These are phyloP conservation scores for Porphyra umbilicalis DNA, from an alignment of 31 red algal species.

Conservation along the genomic window DNA sequence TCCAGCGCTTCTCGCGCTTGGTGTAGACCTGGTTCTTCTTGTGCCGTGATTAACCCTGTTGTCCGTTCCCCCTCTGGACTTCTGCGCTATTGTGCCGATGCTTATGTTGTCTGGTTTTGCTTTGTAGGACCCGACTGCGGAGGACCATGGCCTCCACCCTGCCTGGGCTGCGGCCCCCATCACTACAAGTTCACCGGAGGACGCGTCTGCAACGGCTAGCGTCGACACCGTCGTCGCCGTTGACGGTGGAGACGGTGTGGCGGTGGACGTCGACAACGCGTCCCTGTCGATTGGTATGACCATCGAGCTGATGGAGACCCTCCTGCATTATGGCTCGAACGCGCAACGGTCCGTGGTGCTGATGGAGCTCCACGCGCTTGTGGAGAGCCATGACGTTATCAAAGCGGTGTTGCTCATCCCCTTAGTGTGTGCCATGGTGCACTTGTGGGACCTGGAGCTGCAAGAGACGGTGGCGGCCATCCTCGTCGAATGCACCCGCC, in stretches of 20 bases:
- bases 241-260: not conserved
- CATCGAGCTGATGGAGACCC: conserved; percentile 15
- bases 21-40: not conserved
- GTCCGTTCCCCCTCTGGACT: not conserved
- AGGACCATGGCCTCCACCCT: not conserved
- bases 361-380: conserved; percentile 56
- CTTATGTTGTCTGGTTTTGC: not conserved
- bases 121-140: not conserved
- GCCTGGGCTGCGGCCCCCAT: not conserved
- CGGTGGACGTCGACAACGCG: not conserved
- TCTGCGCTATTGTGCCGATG: not conserved
- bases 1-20: too few species aligned
- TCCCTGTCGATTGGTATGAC: not conserved
- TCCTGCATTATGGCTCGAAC: conserved; percentile 22
- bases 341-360: conserved; percentile 28
- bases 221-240: not conserved
- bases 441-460: conserved; percentile 31
- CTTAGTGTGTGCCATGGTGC: conserved; percentile 37
- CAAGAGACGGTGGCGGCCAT: conserved; percentile 5
- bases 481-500: not conserved
- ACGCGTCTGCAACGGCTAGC: not conserved
- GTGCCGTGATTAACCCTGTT: not conserved
- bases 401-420: conserved; percentile 32
- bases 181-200: not conserved
- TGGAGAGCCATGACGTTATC: conserved; percentile 20